These are phyloP conservation scores for Pharnaceum exiguum DNA, from an alignment of 148 eudicot genomes.

Conservation along the genomic window DNA sequence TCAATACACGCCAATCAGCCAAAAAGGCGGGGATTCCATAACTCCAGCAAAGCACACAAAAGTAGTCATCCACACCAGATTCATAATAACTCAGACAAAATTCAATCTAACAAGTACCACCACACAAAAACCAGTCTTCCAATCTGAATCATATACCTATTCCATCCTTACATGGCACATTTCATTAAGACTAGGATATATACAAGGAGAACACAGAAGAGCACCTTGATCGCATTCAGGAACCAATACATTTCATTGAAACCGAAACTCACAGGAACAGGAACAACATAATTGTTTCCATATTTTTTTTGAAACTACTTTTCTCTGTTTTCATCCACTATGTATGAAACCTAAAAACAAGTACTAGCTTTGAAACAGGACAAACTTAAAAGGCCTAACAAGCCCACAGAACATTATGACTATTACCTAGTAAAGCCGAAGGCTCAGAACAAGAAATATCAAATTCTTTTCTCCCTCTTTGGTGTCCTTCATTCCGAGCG, in stretches of 20 bases:
- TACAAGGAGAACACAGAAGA: background rate
- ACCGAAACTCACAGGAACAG: background rate
- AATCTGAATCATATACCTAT: too few species aligned
- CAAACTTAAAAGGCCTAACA: background rate
- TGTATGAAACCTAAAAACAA: constrained; percentile 3
- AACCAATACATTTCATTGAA: constrained; percentile 17
- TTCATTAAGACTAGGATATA: background rate
- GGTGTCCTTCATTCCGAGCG: constrained; percentile 42
- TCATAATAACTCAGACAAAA: too few species aligned
- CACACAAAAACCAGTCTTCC: too few species aligned
- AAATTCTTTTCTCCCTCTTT: background rate
- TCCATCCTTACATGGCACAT: too few species aligned
- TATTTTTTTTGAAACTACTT: background rate
- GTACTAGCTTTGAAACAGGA: background rate
- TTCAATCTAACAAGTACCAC: too few species aligned
- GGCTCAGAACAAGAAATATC: background rate
- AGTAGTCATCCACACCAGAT: too few species aligned
- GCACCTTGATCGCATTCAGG: background rate
- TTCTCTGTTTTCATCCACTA: background rate
- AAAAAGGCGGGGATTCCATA: too few species aligned
- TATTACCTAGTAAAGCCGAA: background rate
- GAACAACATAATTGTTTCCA: background rate
- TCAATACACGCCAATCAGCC: too few species aligned
- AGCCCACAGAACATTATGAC: background rate
- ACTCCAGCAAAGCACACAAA: too few species aligned